These are phyloP conservation scores for Wickerhamiella galacta DNA, from an alignment of 805 yeast genomes.

Conservation along the genomic window DNA sequence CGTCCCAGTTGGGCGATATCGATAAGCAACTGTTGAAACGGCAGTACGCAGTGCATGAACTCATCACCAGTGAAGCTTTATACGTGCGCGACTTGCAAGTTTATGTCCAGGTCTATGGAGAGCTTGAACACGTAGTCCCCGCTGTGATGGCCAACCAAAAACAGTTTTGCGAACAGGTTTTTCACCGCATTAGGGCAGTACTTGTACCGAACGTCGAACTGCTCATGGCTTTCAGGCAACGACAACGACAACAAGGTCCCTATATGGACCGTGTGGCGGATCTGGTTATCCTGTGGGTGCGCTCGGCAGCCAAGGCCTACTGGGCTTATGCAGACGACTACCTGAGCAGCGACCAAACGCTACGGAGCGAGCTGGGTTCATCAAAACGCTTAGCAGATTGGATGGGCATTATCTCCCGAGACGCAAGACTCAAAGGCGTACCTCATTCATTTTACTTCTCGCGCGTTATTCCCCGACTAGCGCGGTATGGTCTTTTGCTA, in stretches of 20 bases:
- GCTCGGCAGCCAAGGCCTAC: slow-evolving; percentile 37
- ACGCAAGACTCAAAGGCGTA: slow-evolving; percentile 26
- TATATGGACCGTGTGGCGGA: slow-evolving; percentile 48
- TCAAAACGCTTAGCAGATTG: slow-evolving; percentile 37
- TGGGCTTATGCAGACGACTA: slow-evolving; percentile 37
- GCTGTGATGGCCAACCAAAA: slow-evolving; percentile 32
- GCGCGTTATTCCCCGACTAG: slow-evolving; percentile 38
- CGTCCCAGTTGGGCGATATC: slow-evolving; percentile 8
- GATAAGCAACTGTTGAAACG: slow-evolving; percentile 28
- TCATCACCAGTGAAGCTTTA: slow-evolving; percentile 52
- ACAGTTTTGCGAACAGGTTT: slow-evolving; percentile 43
- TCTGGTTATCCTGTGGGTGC: slow-evolving; percentile 48
- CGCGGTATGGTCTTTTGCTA: slow-evolving; percentile 45
- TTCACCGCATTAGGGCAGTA: slow-evolving; percentile 38
- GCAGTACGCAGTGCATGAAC: slow-evolving; percentile 63
- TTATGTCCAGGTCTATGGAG: slow-evolving; percentile 42
- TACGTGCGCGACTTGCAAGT: slow-evolving; percentile 51
- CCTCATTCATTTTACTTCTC: slow-evolving; percentile 33
- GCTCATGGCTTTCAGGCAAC: slow-evolving; percentile 39
- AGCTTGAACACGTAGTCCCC: slow-evolving; percentile 25
- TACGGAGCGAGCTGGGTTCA: slow-evolving; percentile 28
- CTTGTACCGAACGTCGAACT: slow-evolving; percentile 39
- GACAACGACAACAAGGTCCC: slow-evolving; percentile 47
- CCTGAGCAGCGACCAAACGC: slow-evolving; percentile 23
- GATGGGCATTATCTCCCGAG: slow-evolving; percentile 36